Evolutionary conservation across 1,284 basidiomycete genomes (phyloP).

Genomic region (Fomitopsis betulina): DNA sequence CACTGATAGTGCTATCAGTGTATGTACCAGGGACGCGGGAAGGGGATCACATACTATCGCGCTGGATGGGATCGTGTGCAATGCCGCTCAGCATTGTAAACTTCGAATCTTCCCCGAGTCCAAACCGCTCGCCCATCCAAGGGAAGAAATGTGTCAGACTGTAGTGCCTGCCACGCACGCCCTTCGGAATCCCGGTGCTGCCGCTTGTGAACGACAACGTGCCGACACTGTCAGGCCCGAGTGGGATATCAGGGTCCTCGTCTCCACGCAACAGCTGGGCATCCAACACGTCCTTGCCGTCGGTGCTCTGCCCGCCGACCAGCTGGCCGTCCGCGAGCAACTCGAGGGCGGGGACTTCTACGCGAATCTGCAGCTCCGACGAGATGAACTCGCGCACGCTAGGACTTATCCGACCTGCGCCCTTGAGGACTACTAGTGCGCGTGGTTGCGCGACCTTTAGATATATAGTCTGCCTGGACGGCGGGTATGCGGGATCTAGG

Average conservation of each 20-base stretch:
- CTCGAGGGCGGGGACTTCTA: constrained; percentile 90
- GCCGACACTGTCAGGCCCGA: constrained; percentile 94
- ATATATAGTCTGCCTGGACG: constrained; percentile 93
- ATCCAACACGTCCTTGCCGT: constrained; percentile 48
- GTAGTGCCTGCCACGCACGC: constrained; percentile 93
- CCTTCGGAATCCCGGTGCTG: constrained; percentile 97
- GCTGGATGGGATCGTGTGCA: constrained; percentile 98
- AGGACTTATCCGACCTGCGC: constrained; percentile 81
- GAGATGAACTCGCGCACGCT: constrained; percentile 85
- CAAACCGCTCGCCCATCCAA: constrained; percentile 96
- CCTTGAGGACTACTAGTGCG: constrained; percentile 89
- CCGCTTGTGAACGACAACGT: constrained; percentile 98
- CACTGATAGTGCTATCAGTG: constrained; percentile 47
- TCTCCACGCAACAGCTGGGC: constrained; percentile 51
- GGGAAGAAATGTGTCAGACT: constrained; percentile 99
- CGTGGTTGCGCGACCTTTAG: constrained; percentile 92
- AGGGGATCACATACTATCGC: constrained; percentile 75
- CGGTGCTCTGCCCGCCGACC: constrained; percentile 52
- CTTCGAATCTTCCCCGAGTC: constrained; percentile 69
- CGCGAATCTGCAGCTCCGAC: constrained; percentile 81
- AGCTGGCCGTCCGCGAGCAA: constrained; percentile 63
- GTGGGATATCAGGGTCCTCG: constrained; percentile 74
- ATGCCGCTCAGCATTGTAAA: constrained; percentile 99
- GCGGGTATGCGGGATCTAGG: constrained; percentile 94
- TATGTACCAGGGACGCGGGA: neutral